phyloP scores from a whole-genome alignment of 164 flowering plant genomes.

The Piper longum region DNA sequence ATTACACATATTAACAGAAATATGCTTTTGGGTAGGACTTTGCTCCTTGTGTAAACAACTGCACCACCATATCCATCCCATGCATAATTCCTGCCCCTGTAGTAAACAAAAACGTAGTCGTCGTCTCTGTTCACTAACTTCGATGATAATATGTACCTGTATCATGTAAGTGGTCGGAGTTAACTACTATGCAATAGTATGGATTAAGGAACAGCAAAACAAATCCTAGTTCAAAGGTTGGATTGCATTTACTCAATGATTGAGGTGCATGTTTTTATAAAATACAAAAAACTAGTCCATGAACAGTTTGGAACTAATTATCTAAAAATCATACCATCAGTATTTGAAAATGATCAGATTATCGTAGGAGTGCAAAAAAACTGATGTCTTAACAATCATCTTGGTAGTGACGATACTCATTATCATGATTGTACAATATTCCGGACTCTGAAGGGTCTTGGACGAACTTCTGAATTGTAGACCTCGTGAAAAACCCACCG shows the following conservation, averaged over 20 bases:
- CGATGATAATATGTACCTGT: constrained; percentile 88
- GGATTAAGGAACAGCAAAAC: not conserved
- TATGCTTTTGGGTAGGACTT: constrained; percentile 58
- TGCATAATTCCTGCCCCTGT: constrained; percentile 86
- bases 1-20: too few species aligned
- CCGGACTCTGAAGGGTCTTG: constrained; percentile 84
- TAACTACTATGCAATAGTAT: too few species aligned
- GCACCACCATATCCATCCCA: constrained; percentile 99
- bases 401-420: constrained; percentile 90
- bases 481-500: constrained; percentile 68
- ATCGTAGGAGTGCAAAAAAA: not conserved
- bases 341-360: not conserved
- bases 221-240: not conserved
- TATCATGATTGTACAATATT: constrained; percentile 79
- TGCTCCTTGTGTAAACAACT: constrained; percentile 78
- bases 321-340: not conserved
- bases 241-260: not conserved
- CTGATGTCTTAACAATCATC: constrained; percentile 61
- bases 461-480: constrained; percentile 58
- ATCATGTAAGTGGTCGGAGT: not conserved
- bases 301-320: not conserved
- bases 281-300: not conserved
- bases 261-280: too few species aligned
- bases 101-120: constrained; percentile 88
- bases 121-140: constrained; percentile 58